A percentile compares a stretch with the other conserved stretches of the same genome.
Evolutionary conservation across 495 filamentous ascomycete genomes (phyloP).

Genomic region (Trichoderma orchidacearum): DNA sequence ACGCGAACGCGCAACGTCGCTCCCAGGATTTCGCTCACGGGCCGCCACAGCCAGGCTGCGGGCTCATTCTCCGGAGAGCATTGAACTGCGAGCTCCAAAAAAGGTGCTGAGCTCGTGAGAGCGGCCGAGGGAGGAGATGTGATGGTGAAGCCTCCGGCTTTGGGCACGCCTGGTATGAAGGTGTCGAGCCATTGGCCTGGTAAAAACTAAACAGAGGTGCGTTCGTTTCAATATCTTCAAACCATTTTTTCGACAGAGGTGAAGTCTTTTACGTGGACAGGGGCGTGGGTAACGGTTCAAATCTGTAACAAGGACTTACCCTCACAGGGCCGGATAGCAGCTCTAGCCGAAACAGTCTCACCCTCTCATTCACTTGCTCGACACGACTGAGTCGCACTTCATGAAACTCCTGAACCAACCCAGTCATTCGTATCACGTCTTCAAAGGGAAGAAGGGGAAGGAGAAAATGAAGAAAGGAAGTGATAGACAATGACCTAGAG

Average conservation of each 20-base stretch:
- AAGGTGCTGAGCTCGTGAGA: constrained; percentile 19
- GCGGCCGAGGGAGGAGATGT: constrained; percentile 52
- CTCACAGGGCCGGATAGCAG: constrained; percentile 10
- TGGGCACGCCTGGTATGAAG: constrained; percentile 47
- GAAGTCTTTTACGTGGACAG: constrained; percentile 5
- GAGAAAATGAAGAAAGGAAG: not conserved
- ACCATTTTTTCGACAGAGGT: too few relatives aligned
- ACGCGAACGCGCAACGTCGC: constrained; percentile 50
- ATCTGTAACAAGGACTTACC: too few relatives aligned
- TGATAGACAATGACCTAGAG: not conserved
- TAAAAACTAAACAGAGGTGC: constrained; percentile 37
- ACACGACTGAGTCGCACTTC: constrained; percentile 33
- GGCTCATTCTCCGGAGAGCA: constrained; percentile 50
- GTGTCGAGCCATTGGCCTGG: constrained; percentile 92
- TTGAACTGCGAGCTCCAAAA: constrained; percentile 65
- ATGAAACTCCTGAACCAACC: constrained; percentile 25
- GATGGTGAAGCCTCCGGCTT: constrained; percentile 77
- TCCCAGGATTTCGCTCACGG: constrained; percentile 37
- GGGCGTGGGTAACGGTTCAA: constrained; percentile 2
- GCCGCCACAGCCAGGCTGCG: constrained; percentile 64
- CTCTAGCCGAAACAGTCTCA: constrained; percentile 36
- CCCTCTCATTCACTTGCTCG: constrained; percentile 28
- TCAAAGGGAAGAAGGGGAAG: not conserved
- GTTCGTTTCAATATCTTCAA: not conserved
- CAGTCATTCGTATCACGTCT: not conserved